Conservation (phyloP, 371 early-diverging fungal genomes). For the Lichtheimia ramosa region DNA sequence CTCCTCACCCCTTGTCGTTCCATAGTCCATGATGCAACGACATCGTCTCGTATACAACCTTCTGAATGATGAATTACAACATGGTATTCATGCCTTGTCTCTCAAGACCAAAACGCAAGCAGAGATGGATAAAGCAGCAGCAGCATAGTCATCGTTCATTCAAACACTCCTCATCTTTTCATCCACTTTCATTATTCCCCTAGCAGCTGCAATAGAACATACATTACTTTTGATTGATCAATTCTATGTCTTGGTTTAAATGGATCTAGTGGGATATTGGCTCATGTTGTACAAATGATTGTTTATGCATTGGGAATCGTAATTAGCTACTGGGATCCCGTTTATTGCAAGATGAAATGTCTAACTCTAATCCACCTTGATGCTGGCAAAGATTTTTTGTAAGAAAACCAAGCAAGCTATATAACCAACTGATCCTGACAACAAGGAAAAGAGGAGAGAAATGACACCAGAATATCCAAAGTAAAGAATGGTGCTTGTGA, state of each 20-base stretch:
- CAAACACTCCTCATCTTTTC: background rate
- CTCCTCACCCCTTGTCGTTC: no score
- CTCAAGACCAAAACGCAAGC: conserved; percentile 65
- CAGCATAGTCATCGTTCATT: background rate
- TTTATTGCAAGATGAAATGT: no score
- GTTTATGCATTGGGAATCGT: no score
- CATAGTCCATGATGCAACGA: conserved; percentile 60
- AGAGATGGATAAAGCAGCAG: conserved; percentile 31
- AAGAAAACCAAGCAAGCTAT: conserved; percentile 76
- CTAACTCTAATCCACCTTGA: conserved; percentile 66
- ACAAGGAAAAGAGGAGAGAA: conserved; percentile 68
- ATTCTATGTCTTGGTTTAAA: no score
- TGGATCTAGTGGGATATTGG: no score
- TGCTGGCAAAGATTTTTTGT: conserved; percentile 78
- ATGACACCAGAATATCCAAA: conserved; percentile 86
- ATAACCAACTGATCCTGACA: conserved; percentile 83
- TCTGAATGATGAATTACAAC: conserved; percentile 55
- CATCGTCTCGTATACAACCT: conserved; percentile 67
- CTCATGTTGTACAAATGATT: no score
- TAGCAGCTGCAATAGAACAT: no score
- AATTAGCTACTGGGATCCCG: no score
- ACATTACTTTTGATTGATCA: no score
- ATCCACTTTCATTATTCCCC: background rate
- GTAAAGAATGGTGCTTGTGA: conserved; percentile 79
- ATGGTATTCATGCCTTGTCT: conserved; percentile 63